Evolutionary conservation across 129 eudicot species (phyloP), one percentile per base, ranked within the genome.

Genomic region (Saussurea involucrata): DNA sequence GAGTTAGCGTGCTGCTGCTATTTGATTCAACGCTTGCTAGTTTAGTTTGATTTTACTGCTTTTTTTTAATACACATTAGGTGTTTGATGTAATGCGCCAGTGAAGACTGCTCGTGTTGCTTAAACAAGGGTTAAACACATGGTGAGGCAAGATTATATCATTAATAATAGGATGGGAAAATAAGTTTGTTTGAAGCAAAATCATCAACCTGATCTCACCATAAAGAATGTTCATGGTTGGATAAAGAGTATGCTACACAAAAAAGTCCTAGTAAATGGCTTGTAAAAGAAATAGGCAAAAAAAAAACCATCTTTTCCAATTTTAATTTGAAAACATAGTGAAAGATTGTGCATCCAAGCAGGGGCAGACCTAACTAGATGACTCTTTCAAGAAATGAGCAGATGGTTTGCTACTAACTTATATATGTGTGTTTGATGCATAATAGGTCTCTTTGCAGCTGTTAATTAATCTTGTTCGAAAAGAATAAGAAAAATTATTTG

Each of bases 391-490:
- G 21, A 17, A 53, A 53, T 53, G 8, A 49, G 25, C 27, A 7
- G 1, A 44, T n/a, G 31, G 12, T 11, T 76, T 66, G 64, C 63
- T 17, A 32, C 42, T 25, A 33, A 69, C 69, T 60, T 58, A 37
- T 69, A 78, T 69, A 3, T 55, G 20, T 24, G 33, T 29, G 21
- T 66, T 76, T 78, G 46, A 27, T 72, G 10, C 71, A 65, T 64
- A 22, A 53, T 53, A n/a, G 61, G 61, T 9, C 61, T 53, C 8
- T 53, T n/a, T 67, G 83, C 78, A 64, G 83, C 13, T 75, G 37
- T 77, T 67, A 53, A 32, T 46, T 60, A 63, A 29, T 67, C 13
- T 40, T 63, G 57, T 68, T 34, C 18, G 13, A 42, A 33, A 65
- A 37, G 57, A 15, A 36, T 25, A 42, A 18, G 27, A 77, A 31